Conservation (phyloP, 805 yeast species). For the Suhomyces faveliae region DNA sequence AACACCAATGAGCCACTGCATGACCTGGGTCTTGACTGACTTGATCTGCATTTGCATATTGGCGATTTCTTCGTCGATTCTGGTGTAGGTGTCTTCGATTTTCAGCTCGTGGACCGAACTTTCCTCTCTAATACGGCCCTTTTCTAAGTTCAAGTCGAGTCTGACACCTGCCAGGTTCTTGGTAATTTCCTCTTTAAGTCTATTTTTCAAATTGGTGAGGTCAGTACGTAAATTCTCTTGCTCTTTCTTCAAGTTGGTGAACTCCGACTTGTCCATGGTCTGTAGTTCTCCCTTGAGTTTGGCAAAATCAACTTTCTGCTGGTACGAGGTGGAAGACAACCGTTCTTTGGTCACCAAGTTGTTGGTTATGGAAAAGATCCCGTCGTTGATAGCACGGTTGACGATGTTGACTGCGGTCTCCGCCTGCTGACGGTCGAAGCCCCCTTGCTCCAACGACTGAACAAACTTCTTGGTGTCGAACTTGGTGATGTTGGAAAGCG, state of each 20-base stretch:
- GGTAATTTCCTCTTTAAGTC: constrained; percentile 86
- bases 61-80: constrained; percentile 92
- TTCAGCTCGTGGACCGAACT: constrained; percentile 88
- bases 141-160: constrained; percentile 86
- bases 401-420: constrained; percentile 75
- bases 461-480: constrained; percentile 79
- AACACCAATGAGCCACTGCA: constrained; percentile 98
- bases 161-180: constrained; percentile 88
- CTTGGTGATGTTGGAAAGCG: constrained; percentile 35
- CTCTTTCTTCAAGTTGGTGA: constrained; percentile 76
- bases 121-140: constrained; percentile 94
- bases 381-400: constrained; percentile 73
- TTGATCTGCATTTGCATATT: constrained; percentile 95
- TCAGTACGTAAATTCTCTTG: constrained; percentile 83
- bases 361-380: constrained; percentile 69
- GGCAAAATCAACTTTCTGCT: constrained; percentile 95
- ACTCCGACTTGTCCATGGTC: constrained; percentile 82
- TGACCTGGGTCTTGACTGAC: constrained; percentile 90
- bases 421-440: constrained; percentile 70
- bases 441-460: constrained; percentile 65
- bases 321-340: constrained; percentile 81
- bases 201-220: constrained; percentile 79
- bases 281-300: constrained; percentile 90
- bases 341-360: constrained; percentile 85
- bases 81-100: constrained; percentile 90